Evolutionary conservation across 331 rosid genomes (phyloP).

Genomic region (Ulmus americana): DNA sequence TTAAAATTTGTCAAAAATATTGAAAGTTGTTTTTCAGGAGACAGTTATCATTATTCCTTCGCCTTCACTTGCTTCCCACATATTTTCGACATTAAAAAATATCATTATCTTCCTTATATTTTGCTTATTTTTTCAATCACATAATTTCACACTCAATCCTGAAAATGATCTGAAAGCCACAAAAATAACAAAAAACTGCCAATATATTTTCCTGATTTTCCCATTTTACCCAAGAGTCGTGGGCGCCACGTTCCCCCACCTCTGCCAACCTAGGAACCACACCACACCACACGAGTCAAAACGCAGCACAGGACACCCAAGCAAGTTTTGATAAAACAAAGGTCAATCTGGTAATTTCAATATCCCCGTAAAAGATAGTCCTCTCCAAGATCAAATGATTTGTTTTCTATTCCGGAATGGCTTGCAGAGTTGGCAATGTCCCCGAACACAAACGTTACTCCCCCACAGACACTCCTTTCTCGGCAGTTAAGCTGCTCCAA

Average conservation of each 20-base stretch:
- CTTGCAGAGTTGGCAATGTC: conserved; percentile 95
- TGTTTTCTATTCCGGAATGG: conserved; percentile 24
- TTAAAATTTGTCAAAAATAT: too few relatives aligned
- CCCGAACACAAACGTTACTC: conserved; percentile 25
- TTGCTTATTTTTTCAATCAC: too few relatives aligned
- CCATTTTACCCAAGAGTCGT: not conserved
- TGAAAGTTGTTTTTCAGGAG: too few relatives aligned
- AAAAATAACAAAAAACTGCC: not conserved
- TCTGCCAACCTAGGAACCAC: conserved; percentile 4
- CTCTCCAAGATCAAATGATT: conserved; percentile 4
- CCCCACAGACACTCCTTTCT: conserved; percentile 20
- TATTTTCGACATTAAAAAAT: too few relatives aligned
- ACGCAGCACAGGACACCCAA: not conserved
- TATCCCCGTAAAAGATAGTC: not conserved
- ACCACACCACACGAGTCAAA: too few relatives aligned
- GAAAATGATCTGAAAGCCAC: not conserved
- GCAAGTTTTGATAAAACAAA: not conserved
- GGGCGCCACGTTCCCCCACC: conserved; percentile 7
- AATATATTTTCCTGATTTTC: not conserved
- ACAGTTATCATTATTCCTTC: too few relatives aligned
- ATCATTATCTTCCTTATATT: too few relatives aligned
- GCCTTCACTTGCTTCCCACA: too few relatives aligned
- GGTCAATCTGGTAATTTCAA: conserved; percentile 3
- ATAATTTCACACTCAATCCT: too few relatives aligned
- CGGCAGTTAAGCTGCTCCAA: conserved; percentile 80